Conservation (phyloP, 768 basidiomycete species). For the Psilocybe tampanensis region DNA sequence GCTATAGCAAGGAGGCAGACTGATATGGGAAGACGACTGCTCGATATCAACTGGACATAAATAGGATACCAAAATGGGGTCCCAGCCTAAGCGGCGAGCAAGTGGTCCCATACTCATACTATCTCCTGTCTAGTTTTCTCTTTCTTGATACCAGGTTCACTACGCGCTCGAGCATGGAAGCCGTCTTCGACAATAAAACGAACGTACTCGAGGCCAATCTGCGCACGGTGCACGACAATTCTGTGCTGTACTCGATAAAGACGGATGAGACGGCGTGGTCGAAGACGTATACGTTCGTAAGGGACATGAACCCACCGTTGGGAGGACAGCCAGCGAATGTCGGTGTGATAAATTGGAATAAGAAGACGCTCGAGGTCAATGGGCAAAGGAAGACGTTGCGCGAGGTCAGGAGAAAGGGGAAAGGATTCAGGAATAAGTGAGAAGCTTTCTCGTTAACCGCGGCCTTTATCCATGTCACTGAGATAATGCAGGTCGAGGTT, state of each 20-base stretch:
- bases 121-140: neutral
- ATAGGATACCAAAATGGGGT: neutral
- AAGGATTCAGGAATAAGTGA: constrained; percentile 39
- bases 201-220: constrained; percentile 50
- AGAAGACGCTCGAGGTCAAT: constrained; percentile 47
- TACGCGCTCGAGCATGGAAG: constrained; percentile 43
- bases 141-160: neutral
- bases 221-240: constrained; percentile 44
- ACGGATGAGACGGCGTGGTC: constrained; percentile 46
- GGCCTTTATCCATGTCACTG: neutral
- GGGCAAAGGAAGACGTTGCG: constrained; percentile 41
- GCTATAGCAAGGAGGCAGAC: neutral
- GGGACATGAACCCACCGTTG: constrained; percentile 47
- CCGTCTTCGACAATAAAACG: constrained; percentile 50
- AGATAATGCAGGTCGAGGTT: constrained; percentile 31
- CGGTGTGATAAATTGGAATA: constrained; percentile 53
- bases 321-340: constrained; percentile 37
- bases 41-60: neutral
- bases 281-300: constrained; percentile 45
- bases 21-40: neutral
- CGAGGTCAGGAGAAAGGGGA: constrained; percentile 43
- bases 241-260: constrained; percentile 43
- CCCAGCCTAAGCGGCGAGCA: neutral
- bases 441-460: constrained; percentile 6
- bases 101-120: neutral